Conservation (phyloP, 352 stramenopile genomes). For the Globisporangium megalacanthum region DNA sequence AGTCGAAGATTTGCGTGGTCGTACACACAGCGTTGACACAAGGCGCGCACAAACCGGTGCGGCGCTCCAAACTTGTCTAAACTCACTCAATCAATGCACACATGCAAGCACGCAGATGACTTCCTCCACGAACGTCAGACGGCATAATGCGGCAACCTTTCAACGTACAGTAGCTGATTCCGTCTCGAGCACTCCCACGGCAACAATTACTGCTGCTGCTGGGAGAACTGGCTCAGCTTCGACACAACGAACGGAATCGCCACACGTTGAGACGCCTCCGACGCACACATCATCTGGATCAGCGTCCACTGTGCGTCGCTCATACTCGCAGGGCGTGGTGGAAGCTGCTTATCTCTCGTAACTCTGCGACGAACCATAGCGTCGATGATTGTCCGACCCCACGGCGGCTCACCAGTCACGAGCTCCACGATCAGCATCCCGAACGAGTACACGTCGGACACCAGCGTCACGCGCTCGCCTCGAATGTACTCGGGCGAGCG, state of each 20-base stretch:
- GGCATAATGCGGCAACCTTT: too few relatives aligned
- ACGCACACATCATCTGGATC: conserved; percentile 14
- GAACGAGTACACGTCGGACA: conserved; percentile 21
- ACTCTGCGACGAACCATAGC: neutral
- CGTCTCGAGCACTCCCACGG: too few relatives aligned
- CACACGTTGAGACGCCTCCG: neutral
- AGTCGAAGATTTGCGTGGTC: too few relatives aligned
- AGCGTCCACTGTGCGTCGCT: conserved; percentile 8
- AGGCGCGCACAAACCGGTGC: too few relatives aligned
- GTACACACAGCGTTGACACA: too few relatives aligned
- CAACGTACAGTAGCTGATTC: too few relatives aligned
- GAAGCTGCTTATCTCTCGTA: neutral
- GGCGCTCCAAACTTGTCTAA: too few relatives aligned
- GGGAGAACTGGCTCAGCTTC: conserved; percentile 1
- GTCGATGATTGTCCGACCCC: neutral
- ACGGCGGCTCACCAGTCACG: conserved; percentile 10
- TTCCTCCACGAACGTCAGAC: too few relatives aligned
- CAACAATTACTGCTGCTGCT: too few relatives aligned
- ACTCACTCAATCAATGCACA: too few relatives aligned
- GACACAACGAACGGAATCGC: neutral
- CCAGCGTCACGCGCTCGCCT: conserved; percentile 1
- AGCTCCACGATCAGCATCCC: conserved; percentile 21
- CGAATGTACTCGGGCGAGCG: conserved; percentile 12
- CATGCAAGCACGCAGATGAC: too few relatives aligned
- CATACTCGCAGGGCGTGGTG: neutral